A percentile compares a stretch with the other conserved stretches of the same genome.
These are phyloP conservation scores for Puccinia triticina DNA, from an alignment of 1,284 basidiomycete genomes.

Conservation along the genomic window DNA sequence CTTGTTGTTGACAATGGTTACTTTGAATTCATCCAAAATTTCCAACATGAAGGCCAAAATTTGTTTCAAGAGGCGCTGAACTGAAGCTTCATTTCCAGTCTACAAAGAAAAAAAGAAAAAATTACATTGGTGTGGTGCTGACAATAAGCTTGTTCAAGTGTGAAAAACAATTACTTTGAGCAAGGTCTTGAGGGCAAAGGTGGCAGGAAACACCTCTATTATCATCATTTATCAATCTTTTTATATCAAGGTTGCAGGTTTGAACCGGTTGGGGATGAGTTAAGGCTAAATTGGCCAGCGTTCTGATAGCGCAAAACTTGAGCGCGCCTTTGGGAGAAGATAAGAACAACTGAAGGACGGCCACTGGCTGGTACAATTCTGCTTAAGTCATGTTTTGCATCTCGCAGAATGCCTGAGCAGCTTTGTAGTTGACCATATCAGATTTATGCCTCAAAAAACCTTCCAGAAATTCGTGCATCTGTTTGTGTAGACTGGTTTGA, in stretches of 20 bases:
- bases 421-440: slow-evolving; percentile 99
- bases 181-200: slow-evolving; percentile 96
- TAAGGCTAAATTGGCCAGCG: slow-evolving; percentile 82
- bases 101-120: slow-evolving; percentile 54
- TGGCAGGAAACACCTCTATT: slow-evolving; percentile 97
- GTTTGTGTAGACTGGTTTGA: slow-evolving; percentile 73
- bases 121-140: slow-evolving; percentile 48
- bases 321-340: slow-evolving; percentile 89
- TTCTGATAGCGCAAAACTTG: slow-evolving; percentile 97
- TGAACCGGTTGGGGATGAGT: slow-evolving; percentile 83
- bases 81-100: slow-evolving; percentile 98
- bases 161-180: slow-evolving; percentile 71
- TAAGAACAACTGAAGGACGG: slow-evolving; percentile 91
- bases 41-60: slow-evolving; percentile 99
- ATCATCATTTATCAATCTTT: slow-evolving; percentile 92
- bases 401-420: slow-evolving; percentile 94
- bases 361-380: slow-evolving; percentile 83
- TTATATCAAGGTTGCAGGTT: slow-evolving; percentile 94
- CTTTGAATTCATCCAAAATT: slow-evolving; percentile 99
- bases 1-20: slow-evolving; percentile 98
- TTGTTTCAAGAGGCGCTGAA: slow-evolving; percentile 98
- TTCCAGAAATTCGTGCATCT: slow-evolving; percentile 92
- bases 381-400: slow-evolving; percentile 78
- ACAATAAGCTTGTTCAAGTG: not conserved
- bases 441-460: slow-evolving; percentile 97